Base-by-base conservation (phyloP, 2,329 filamentous ascomycete species). In the Aspergillus phoenicis region DNA sequence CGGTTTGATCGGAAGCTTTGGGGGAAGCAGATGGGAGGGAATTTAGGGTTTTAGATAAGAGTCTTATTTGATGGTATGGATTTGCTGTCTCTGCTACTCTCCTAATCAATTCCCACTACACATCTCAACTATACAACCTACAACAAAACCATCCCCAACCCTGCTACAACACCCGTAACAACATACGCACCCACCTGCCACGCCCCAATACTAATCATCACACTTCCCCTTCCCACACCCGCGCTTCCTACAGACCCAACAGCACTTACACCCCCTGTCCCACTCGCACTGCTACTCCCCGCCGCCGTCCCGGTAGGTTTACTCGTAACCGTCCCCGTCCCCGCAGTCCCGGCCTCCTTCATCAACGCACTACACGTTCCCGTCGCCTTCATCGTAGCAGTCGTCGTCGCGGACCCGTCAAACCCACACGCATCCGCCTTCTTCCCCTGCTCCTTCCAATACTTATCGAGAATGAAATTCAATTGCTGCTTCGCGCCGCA, bases 381-480 rank as follows among this genome's bases (percentile, higher is more conserved):
- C 5, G 73, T 74, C 2, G 77, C 64, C 13, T 62, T 62, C 13
- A 70, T 70, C 15, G 76, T 64, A 1, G 70, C 65, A 55, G 78
- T 75, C 28, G 70, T 74, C 3, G 69, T 71, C 5, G 80, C 80
- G 11, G 74, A 75, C 8, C 80, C 79, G 20, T 62, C 63, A 62
- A 81, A 82, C 61, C 75, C 71, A 61, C 80, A 82, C 41, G 79
- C 79, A 22, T 68, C 70, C 8, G 71, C 71, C 13, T 66, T 70
- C 43, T 73, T 71, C 52, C 69, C 65, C 67, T 81, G 77, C 62
- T 76, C 70, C 8, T 65, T 56, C 66, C 80, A 82, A 68, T 81
- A 82, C 62, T 73, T 70, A 69, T 82, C 77, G 52, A 81, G 68
- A 36, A 75, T 76, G 65, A 75, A 81, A 43, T 77, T 76, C 45